Percentiles rank a stretch among this genome's conserved stretches.
Evolutionary conservation across 495 filamentous ascomycete species (phyloP).

Genomic region (Aspergillus cristatus): DNA sequence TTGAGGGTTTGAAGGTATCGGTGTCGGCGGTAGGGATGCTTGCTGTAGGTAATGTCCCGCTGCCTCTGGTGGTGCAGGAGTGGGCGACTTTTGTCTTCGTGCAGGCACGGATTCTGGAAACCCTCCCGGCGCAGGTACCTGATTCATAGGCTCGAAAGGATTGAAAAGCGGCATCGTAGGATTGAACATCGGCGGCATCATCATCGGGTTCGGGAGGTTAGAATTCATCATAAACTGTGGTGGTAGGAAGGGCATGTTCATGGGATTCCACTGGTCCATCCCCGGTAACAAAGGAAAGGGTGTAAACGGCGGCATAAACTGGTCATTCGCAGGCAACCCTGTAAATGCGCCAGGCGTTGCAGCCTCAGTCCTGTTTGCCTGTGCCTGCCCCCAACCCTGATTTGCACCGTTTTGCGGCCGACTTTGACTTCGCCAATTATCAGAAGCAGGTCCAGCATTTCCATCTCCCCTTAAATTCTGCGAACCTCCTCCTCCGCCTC

Average conservation of each 20-base stretch:
- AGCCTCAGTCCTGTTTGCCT: too few species aligned
- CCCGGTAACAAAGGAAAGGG: not conserved
- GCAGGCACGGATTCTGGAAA: not conserved
- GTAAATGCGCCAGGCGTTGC: too few species aligned
- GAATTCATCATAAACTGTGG: constrained; percentile 7
- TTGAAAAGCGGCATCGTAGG: not conserved
- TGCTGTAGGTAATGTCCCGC: constrained; percentile 35
- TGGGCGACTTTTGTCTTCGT: constrained; percentile 1
- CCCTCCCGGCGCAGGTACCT: not conserved
- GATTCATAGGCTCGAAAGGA: constrained; percentile 1
- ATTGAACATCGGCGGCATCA: constrained; percentile 4
- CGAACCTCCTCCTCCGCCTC: too few species aligned
- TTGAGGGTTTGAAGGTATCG: constrained; percentile 18
- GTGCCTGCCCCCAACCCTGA: too few species aligned
- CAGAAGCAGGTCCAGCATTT: too few species aligned
- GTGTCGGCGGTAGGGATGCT: constrained; percentile 22
- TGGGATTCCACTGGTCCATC: not conserved
- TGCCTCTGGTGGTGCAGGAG: constrained; percentile 28
- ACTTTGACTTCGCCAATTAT: too few species aligned
- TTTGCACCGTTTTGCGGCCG: too few species aligned
- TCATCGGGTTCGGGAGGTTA: constrained; percentile 1
- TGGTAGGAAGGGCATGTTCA: constrained; percentile 4
- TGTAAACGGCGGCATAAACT: constrained; percentile 3
- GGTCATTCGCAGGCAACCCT: constrained; percentile 1
- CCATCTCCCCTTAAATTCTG: too few species aligned